Evolutionary conservation across 2,329 filamentous ascomycete species (phyloP), one percentile per base, ranked within the genome.

Genomic region (Ascosphaera aggregata): DNA sequence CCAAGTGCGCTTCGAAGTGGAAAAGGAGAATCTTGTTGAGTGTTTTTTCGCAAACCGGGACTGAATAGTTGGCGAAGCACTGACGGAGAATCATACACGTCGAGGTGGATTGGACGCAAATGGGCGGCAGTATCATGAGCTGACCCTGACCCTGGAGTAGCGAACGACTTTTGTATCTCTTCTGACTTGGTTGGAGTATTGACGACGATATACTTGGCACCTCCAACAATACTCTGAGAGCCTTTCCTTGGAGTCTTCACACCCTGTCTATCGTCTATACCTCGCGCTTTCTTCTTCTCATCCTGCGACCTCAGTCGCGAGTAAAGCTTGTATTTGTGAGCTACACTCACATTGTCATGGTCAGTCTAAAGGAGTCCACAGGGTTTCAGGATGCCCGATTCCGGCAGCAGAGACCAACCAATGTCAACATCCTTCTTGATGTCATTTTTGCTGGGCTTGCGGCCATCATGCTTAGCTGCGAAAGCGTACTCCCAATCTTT

Each of bases 401-500:
- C 11, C 4, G 8, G 15, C 18, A 39, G 17, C 9, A 11, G 17
- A 8, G 11, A n/a, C 39, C 36, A 51, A 63, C 60, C 59, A 22
- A 65, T 64, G 8, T 50, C 51, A 5, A 51, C 51, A 39, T 60
- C 53, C 34, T 58, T 52, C 45, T 65, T 66, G 40, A 66, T 65
- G 49, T 66, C 63, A 18, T 57, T 51, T 17, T 59, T 54, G 13
- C 53, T 53, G 2, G 63, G 57, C 47, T 65, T 65, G 27, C 51
- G 53, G 7, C 60, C 61, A 18, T 52, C 50, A 42, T 64, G 56
- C 9, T 52, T 50, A 2, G 53, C 52, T 4, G 60, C 51, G 44
- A 65, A 65, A 1, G 51, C 51, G 36, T 57, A 53, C 47, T 66
- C 63, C 57, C 61, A 66, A 42, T 58, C 53, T 44, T 65, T 66